These are phyloP conservation scores for Phaffia tasmanica DNA, from an alignment of 768 basidiomycete species.

Conservation along the genomic window DNA sequence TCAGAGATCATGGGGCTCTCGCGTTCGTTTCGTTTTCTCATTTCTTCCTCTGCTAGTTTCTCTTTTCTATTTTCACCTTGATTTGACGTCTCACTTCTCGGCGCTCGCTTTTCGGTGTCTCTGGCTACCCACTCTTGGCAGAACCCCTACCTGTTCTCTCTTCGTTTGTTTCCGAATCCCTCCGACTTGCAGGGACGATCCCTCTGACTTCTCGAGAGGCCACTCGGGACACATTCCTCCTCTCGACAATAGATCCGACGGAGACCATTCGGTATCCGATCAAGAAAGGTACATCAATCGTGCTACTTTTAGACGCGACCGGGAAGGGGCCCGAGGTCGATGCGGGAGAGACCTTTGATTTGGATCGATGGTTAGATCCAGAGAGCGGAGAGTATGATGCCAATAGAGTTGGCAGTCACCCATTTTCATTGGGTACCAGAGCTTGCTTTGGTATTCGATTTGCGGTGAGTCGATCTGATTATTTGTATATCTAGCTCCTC, in stretches of 20 bases:
- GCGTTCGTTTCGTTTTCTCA: not conserved
- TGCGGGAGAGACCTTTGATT: not conserved
- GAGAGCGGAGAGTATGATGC: not conserved
- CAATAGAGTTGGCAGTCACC: not conserved
- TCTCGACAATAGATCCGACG: not conserved
- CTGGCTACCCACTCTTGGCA: not conserved
- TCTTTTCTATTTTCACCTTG: not conserved
- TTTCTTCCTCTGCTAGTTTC: not conserved
- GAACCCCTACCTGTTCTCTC: constrained; percentile 1
- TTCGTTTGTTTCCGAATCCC: constrained; percentile 1
- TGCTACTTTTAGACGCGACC: not conserved
- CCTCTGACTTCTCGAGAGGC: constrained; percentile 6
- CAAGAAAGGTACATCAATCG: not conserved
- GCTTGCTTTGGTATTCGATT: constrained; percentile 6
- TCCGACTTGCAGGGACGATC: constrained; percentile 2
- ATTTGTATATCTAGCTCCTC: too few relatives aligned
- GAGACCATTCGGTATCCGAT: not conserved
- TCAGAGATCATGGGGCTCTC: not conserved
- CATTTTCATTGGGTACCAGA: not conserved
- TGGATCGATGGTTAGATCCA: not conserved
- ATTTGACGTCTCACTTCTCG: not conserved
- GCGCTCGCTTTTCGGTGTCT: too few relatives aligned
- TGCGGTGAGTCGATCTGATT: not conserved
- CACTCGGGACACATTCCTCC: constrained; percentile 1
- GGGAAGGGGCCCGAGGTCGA: not conserved